Evolutionary conservation across 352 stramenopile genomes (phyloP), one percentile per base, ranked within the genome.

Genomic region (Thraustochytrium sp.): DNA sequence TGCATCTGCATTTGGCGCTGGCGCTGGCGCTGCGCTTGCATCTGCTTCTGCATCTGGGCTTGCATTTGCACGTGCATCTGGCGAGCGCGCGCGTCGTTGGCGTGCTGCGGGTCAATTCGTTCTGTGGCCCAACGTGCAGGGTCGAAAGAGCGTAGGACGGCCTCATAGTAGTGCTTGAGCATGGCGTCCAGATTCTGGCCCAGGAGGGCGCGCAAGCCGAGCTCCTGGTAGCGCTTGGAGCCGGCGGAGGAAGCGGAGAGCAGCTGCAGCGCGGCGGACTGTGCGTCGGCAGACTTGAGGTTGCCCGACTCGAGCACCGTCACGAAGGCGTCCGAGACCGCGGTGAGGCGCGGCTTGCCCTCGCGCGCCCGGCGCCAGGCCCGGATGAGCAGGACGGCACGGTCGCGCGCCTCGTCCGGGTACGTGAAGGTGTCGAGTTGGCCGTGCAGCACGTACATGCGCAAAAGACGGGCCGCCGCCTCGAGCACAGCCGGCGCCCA

Each of bases 111-210:
- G n/a, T n/a, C n/a, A n/a, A n/a, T n/a, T n/a, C 5, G n/a, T 34
- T 75, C 63, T 9, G 18, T 53, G 40, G 68, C 68, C 68, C 68
- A 80, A 18, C 53, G 48, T 9, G 23, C n/a, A 34, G 68, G 68
- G 38, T 80, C 53, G 26, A 80, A 80, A 0, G 68, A 80, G 16
- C 53, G 68, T 1, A 80, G 38, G 5, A 80, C 68, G 5, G 68
- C 40, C 51, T 80, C 68, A 34, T 48, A 64, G 26, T 80, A 80
- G 26, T 80, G 53, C 34, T 51, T 51, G 48, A 80, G 53, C 68
- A 80, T 80, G 26, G 31, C 68, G 0, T 80, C 53, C 23, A 80
- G 48, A 31, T 80, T 80, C 8, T 80, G 42, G 0, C 40, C 11
- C 31, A 80, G 26, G 9, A 77, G 65, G 5, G 68, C 68, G 37